These are phyloP conservation scores for Aspergillus cavernicola DNA, from an alignment of 495 filamentous ascomycete species.

Conservation along the genomic window DNA sequence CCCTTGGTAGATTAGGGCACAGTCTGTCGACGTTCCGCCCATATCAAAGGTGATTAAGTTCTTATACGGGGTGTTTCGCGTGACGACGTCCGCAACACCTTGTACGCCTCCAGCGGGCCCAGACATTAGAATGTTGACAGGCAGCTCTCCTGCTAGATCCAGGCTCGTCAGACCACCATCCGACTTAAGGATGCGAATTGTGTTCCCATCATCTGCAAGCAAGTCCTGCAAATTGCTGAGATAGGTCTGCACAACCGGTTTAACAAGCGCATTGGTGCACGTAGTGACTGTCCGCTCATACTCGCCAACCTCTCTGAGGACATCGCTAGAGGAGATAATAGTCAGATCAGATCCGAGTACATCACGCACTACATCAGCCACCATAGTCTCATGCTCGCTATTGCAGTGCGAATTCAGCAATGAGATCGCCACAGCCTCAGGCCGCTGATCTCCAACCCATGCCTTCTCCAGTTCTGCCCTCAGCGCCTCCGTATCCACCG, in stretches of 20 bases:
- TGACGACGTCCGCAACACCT: constrained; percentile 44
- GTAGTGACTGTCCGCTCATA: constrained; percentile 52
- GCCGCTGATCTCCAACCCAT: constrained; percentile 24
- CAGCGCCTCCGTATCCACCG: constrained; percentile 37
- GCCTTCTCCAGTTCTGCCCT: constrained; percentile 20
- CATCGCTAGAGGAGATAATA: constrained; percentile 43
- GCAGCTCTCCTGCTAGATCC: constrained; percentile 39
- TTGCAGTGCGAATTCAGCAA: constrained; percentile 48
- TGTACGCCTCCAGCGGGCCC: constrained; percentile 48
- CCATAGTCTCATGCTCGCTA: constrained; percentile 35
- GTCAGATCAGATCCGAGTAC: constrained; percentile 36
- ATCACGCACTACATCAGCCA: constrained; percentile 30
- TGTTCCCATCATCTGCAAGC: constrained; percentile 36
- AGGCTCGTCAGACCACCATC: constrained; percentile 47
- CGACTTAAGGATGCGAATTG: constrained; percentile 46
- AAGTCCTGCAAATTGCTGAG: constrained; percentile 33
- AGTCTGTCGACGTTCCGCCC: constrained; percentile 50
- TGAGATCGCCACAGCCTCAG: constrained; percentile 45
- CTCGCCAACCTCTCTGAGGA: constrained; percentile 47
- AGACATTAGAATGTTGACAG: constrained; percentile 48
- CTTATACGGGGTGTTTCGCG: constrained; percentile 43
- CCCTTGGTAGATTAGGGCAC: constrained; percentile 43
- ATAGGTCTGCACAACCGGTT: constrained; percentile 47
- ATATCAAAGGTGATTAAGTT: constrained; percentile 51
- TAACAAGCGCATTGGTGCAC: constrained; percentile 48